A percentile compares a stretch with the other conserved stretches of the same genome.
phyloP scores from a whole-genome alignment of 441 rosid genomes.

The Euphorbia celastroides region DNA sequence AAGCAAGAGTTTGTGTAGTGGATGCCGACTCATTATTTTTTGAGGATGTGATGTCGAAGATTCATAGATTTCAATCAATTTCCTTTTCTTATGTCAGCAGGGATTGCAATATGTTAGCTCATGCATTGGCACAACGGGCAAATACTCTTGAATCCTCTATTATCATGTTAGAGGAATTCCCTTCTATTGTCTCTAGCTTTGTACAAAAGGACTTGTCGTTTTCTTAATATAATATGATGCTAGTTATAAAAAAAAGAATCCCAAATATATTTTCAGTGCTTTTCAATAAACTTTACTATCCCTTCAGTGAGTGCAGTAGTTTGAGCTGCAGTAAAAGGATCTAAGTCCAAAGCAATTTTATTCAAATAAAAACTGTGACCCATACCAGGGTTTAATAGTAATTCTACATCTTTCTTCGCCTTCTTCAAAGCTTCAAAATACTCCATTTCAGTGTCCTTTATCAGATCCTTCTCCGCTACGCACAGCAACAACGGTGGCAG shows the following conservation, averaged over 20 bases:
- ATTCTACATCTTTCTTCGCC: conserved; percentile 39
- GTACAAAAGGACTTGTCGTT: background rate
- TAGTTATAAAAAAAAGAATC: too few relatives aligned
- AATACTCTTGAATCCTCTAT: background rate
- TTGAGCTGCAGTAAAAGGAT: conserved; percentile 31
- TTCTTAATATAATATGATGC: too few relatives aligned
- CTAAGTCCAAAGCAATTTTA: conserved; percentile 39
- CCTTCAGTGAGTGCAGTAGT: conserved; percentile 32
- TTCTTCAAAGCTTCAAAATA: conserved; percentile 49
- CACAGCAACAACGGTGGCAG: conserved; percentile 46
- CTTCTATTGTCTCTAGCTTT: background rate
- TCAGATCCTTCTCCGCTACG: conserved; percentile 48
- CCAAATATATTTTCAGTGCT: too few relatives aligned
- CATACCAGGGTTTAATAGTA: conserved; percentile 40
- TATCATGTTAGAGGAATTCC: background rate
- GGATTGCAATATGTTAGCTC: background rate
- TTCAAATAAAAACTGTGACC: conserved; percentile 58
- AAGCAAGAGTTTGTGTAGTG: background rate
- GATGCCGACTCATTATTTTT: background rate
- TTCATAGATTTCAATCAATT: background rate
- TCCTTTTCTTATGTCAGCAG: background rate
- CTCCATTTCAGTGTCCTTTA: conserved; percentile 54
- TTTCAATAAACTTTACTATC: conserved; percentile 34
- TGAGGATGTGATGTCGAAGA: background rate
- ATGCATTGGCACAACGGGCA: background rate